Evolutionary conservation across 345 rosid genomes (phyloP).

Genomic region (Turnera subulata): DNA sequence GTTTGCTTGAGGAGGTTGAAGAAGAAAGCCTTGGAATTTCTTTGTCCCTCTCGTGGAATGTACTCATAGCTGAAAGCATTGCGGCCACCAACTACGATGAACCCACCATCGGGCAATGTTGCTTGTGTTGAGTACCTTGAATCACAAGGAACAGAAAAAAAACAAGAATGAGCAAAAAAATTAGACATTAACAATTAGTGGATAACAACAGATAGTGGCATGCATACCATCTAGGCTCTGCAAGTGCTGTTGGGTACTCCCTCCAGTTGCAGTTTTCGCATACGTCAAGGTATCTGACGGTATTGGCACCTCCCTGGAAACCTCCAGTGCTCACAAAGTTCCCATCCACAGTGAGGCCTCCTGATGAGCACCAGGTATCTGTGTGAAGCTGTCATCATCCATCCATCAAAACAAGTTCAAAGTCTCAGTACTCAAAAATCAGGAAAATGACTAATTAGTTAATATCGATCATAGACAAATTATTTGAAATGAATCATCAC

Average conservation of each 20-base stretch:
- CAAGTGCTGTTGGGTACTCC: slow-evolving; percentile 66
- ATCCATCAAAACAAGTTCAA: too few species aligned
- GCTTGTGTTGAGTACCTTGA: slow-evolving; percentile 39
- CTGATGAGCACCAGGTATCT: slow-evolving; percentile 98
- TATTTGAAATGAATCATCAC: not conserved
- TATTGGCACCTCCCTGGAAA: slow-evolving; percentile 52
- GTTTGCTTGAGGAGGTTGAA: slow-evolving; percentile 54
- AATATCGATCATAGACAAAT: too few species aligned
- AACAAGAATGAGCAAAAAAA: too few species aligned
- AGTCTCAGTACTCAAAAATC: not conserved
- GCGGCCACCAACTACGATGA: slow-evolving; percentile 81
- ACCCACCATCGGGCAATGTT: slow-evolving; percentile 59
- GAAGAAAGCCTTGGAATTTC: slow-evolving; percentile 29
- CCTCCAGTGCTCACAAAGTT: slow-evolving; percentile 80
- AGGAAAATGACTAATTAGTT: not conserved
- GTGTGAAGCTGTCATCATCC: slow-evolving; percentile 45
- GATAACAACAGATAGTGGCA: too few species aligned
- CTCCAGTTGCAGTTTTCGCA: slow-evolving; percentile 51
- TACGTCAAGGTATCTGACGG: slow-evolving; percentile 46
- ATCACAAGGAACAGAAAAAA: not conserved
- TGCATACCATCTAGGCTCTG: slow-evolving; percentile 56
- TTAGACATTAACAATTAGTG: too few species aligned
- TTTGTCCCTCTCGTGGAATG: slow-evolving; percentile 55
- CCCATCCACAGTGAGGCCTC: slow-evolving; percentile 67
- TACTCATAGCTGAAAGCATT: slow-evolving; percentile 65